Conservation (phyloP, 23 red algal genomes). For the Gracilaria gracilis region DNA sequence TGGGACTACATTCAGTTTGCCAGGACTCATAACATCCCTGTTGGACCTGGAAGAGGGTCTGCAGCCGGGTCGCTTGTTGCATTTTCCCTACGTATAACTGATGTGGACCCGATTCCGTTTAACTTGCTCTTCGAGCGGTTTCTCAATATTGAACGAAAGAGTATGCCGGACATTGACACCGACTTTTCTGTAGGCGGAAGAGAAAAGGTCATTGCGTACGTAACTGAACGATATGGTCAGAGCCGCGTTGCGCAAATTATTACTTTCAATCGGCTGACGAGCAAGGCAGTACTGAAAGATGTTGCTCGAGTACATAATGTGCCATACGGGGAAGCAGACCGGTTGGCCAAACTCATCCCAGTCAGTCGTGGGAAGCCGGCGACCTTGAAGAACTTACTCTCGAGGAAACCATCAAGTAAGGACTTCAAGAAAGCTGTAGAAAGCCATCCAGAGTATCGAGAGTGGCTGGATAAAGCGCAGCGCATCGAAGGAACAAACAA, state of each 20-base stretch:
- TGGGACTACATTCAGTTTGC: constrained; percentile 95
- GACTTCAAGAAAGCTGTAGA: constrained; percentile 69
- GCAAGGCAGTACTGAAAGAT: constrained; percentile 91
- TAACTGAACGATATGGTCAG: constrained; percentile 79
- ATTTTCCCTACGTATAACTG: constrained; percentile 89
- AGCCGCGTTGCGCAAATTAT: constrained; percentile 95
- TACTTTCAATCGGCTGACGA: constrained; percentile 92
- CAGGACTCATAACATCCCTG: constrained; percentile 73
- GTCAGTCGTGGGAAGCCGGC: constrained; percentile 90
- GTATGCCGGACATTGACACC: constrained; percentile 96
- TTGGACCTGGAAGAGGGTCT: constrained; percentile 97
- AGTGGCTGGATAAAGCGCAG: constrained; percentile 83
- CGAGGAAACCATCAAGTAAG: constrained; percentile 46
- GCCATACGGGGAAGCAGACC: constrained; percentile 84
- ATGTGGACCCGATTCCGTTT: constrained; percentile 91
- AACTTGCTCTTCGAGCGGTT: constrained; percentile 97
- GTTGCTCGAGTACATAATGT: constrained; percentile 89
- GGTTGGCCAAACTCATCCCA: constrained; percentile 87
- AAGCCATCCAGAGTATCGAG: constrained; percentile 30
- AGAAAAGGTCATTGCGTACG: constrained; percentile 90
- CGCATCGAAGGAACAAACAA: constrained; percentile 94
- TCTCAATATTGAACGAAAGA: constrained; percentile 90
- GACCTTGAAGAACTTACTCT: constrained; percentile 69
- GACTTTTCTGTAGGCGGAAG: constrained; percentile 92
- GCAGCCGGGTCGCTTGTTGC: constrained; percentile 97